Evolutionary conservation across 2,329 filamentous ascomycete species (phyloP), one percentile per base, ranked within the genome.

Genomic region (Onygena corvina): DNA sequence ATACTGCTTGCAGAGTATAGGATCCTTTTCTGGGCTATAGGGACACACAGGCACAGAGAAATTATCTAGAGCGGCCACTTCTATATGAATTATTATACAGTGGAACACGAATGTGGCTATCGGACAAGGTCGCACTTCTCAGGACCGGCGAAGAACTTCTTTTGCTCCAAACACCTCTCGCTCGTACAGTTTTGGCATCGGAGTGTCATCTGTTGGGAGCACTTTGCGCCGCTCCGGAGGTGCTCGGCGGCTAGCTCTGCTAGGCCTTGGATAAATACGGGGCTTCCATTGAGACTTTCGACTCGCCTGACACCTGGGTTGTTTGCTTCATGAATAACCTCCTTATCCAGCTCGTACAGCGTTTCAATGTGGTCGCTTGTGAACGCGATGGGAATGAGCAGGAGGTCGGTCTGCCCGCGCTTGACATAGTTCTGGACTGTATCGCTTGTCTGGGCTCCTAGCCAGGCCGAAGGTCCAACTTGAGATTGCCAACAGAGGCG

Each of bases 321-420:
- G 78, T 86, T 66, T 31, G 69, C 69, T 55, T 94, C 89, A 51
- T 86, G 84, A 61, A 98, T 96, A 33, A 98, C 87, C 68, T 98
- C 92, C 59, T 86, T 76, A 64, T 98, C 92, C 47, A 98, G 72
- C 67, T 98, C 92, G 64, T 83, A 96, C 0, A 98, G 73, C 0
- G 92, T 98, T 70, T 98, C 92, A 57, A 98, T 98, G 64, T 98
- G 92, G 61, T 98, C 92, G n/a, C 86, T 94, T 0, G 92, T 98
- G 64, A 98, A 98, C 4, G 92, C 92, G 56, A 98, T 93, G 0
- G 92, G 92, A 50, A 98, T 87, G 4, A 98, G 74, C 1, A 95
- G 75, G 49, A 98, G 74, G 62, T 98, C 88, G 49, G 83, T 94
- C 61, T 95, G 86, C 0, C 90, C 92, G 67, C 92, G 88, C 62